Conservation (phyloP, 352 stramenopile species). For the Phytophthora europaea region DNA sequence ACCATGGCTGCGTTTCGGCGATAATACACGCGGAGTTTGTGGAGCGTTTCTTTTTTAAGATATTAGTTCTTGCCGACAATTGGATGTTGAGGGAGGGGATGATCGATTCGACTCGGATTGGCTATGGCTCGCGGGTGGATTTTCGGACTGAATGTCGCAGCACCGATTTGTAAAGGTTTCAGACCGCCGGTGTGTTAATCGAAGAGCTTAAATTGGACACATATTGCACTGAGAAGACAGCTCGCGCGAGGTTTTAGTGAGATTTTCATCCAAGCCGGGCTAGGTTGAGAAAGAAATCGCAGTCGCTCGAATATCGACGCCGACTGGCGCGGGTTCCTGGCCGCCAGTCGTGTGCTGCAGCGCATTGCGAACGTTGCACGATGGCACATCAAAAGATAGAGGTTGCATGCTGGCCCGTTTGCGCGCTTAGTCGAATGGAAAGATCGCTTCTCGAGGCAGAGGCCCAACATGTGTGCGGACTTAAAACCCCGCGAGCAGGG, state of each 20-base stretch:
- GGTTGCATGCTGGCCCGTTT: constrained; percentile 10
- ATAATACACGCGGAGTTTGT: not conserved
- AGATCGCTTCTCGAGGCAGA: constrained; percentile 11
- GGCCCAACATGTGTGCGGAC: not conserved
- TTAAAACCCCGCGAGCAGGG: not conserved
- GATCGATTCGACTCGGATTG: constrained; percentile 2
- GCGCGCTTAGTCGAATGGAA: constrained; percentile 22
- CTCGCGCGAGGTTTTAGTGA: not conserved
- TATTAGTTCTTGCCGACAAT: not conserved
- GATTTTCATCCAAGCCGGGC: not conserved
- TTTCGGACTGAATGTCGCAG: constrained; percentile 21
- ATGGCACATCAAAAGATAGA: constrained; percentile 13
- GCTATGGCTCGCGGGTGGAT: constrained; percentile 4
- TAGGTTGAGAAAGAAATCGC: not conserved
- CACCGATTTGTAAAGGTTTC: constrained; percentile 19
- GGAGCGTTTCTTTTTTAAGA: constrained; percentile 4
- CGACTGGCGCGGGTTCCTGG: not conserved
- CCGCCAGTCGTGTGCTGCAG: not conserved
- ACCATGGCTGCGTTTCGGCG: not conserved
- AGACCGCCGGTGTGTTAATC: not conserved
- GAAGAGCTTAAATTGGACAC: not conserved
- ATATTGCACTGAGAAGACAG: not conserved
- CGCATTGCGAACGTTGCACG: not conserved
- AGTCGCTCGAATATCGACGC: not conserved
- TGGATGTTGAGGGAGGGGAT: not conserved